Evolutionary conservation across 257 asterid species (phyloP).

Genomic region (Nicotiana knightiana): DNA sequence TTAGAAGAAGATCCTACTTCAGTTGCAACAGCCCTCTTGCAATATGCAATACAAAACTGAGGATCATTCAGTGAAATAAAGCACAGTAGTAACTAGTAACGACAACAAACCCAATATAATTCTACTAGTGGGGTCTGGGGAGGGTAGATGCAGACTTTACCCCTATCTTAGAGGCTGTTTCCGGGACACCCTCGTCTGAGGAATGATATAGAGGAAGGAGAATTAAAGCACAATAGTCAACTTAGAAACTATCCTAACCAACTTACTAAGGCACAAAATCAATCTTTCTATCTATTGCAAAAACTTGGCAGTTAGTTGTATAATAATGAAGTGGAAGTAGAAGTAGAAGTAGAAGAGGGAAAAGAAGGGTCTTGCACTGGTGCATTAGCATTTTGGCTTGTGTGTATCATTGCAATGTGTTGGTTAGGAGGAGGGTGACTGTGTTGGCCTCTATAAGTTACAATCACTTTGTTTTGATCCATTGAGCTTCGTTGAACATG

Average conservation of each 20-base stretch:
- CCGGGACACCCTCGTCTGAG: too few relatives aligned
- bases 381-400: not conserved
- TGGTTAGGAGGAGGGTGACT: not conserved
- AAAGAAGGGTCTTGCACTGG: not conserved
- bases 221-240: not conserved
- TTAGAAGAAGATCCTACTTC: not conserved
- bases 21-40: not conserved
- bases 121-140: too few relatives aligned
- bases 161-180: too few relatives aligned
- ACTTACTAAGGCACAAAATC: not conserved
- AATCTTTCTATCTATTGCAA: not conserved
- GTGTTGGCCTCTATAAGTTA: conserved; percentile 9
- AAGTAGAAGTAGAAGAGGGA: conserved; percentile 8
- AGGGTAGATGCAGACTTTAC: too few relatives aligned
- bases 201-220: too few relatives aligned
- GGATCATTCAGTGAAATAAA: too few relatives aligned
- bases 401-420: not conserved
- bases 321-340: not conserved
- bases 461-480: conserved; percentile 4
- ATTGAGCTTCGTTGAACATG: conserved; percentile 10
- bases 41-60: too few relatives aligned
- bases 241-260: not conserved
- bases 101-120: too few relatives aligned
- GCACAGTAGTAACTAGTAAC: too few relatives aligned
- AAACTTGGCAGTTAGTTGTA: not conserved